A percentile compares a stretch with the other conserved stretches of the same genome.
Evolutionary conservation across 805 yeast species (phyloP).

Genomic region (Yamadazyma philogaea): DNA sequence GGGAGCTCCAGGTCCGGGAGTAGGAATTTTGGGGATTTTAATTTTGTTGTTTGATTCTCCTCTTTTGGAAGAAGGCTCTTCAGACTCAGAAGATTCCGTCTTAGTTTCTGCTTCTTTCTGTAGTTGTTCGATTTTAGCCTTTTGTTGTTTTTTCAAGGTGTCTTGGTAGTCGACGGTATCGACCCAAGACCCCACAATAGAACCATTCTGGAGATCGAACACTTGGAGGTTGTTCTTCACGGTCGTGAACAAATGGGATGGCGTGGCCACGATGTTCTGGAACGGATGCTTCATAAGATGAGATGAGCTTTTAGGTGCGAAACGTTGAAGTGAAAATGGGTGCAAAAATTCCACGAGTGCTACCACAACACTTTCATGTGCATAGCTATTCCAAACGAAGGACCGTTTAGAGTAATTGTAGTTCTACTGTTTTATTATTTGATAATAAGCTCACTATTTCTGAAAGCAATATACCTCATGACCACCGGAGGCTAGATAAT

Average conservation of each 20-base stretch:
- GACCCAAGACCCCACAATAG: slow-evolving; percentile 56
- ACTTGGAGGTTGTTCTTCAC: slow-evolving; percentile 59
- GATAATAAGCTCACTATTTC: no score
- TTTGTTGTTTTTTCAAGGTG: slow-evolving; percentile 46
- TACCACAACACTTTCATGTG: no score
- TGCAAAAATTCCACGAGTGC: background rate
- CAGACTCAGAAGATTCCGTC: slow-evolving; percentile 9
- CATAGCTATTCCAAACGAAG: no score
- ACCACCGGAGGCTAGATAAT: no score
- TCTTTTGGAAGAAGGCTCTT: slow-evolving; percentile 19
- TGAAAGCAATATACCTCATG: no score
- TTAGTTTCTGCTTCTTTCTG: slow-evolving; percentile 24
- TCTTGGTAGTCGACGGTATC: slow-evolving; percentile 54
- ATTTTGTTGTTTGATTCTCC: slow-evolving; percentile 27
- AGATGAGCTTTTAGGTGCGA: background rate
- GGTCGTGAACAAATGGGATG: slow-evolving; percentile 51
- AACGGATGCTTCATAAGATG: slow-evolving; percentile 64
- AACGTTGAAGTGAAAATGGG: background rate
- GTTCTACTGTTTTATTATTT: no score
- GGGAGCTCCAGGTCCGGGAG: slow-evolving; percentile 69
- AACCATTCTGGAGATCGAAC: slow-evolving; percentile 39
- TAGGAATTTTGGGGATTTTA: slow-evolving; percentile 52
- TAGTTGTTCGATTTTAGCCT: slow-evolving; percentile 33
- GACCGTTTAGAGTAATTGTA: no score
- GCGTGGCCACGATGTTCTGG: slow-evolving; percentile 52